A percentile compares a stretch with the other conserved stretches of the same genome.
phyloP scores from a whole-genome alignment of 2,329 filamentous ascomycete species.

The Colletotrichum higginsianum region DNA sequence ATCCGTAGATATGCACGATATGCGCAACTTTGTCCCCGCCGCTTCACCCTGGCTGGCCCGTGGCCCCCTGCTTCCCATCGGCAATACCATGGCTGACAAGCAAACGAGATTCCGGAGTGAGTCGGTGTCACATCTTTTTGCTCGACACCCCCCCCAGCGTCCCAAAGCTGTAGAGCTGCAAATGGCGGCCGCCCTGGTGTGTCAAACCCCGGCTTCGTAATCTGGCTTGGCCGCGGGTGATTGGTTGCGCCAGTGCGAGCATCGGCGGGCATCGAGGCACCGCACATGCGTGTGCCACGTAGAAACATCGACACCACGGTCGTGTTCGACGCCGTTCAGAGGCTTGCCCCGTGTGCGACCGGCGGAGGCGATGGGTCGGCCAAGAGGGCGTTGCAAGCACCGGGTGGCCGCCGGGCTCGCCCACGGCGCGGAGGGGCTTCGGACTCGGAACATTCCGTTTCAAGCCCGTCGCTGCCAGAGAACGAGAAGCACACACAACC shows the following conservation, averaged over 20 bases:
- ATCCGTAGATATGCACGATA: conserved; percentile 24
- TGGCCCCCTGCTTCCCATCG: neutral
- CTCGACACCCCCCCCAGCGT: neutral
- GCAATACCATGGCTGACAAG: conserved; percentile 11
- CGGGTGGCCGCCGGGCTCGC: conserved; percentile 6
- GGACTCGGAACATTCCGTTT: neutral
- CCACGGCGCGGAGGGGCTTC: neutral
- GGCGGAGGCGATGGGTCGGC: neutral
- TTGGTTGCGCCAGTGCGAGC: neutral
- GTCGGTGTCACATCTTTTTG: conserved; percentile 1
- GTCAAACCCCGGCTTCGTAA: neutral
- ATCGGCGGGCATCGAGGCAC: neutral
- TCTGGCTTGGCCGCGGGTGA: neutral
- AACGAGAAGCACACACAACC: neutral
- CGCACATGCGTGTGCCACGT: neutral
- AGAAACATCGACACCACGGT: neutral
- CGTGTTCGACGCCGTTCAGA: neutral
- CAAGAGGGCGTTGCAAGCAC: neutral
- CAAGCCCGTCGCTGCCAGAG: neutral
- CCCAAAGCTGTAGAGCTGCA: conserved; percentile 30
- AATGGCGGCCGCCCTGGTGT: neutral
- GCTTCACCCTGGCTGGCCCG: neutral
- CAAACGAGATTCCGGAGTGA: conserved; percentile 16
- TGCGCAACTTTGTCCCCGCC: neutral
- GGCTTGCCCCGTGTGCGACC: neutral